Evolutionary conservation across 2,329 filamentous ascomycete genomes (phyloP).

Genomic region (Trichoderma guizhouense): DNA sequence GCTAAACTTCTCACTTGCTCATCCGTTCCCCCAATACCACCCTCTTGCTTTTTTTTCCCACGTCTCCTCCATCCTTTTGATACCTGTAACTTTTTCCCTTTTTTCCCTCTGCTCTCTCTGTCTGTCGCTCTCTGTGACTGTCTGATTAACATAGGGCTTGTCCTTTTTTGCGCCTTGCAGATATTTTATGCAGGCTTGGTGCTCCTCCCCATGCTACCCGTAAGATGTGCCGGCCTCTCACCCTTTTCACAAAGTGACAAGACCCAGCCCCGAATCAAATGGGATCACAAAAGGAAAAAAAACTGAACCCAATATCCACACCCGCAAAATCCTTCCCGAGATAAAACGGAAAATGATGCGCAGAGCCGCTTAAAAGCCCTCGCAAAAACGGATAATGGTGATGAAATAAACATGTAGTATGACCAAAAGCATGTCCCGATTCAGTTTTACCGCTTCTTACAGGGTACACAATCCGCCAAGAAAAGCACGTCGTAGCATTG

Average conservation of each 20-base stretch:
- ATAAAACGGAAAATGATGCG: neutral
- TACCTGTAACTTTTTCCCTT: neutral
- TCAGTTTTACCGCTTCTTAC: neutral
- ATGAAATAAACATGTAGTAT: neutral
- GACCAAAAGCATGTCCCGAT: neutral
- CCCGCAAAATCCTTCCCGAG: neutral
- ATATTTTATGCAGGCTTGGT: neutral
- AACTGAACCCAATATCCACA: neutral
- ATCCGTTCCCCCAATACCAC: neutral
- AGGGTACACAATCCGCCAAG: neutral
- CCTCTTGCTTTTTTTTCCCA: neutral
- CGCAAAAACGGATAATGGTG: neutral
- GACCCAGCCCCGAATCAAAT: neutral
- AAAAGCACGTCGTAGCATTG: neutral
- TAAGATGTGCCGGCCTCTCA: neutral
- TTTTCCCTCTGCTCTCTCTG: neutral
- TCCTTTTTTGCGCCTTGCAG: neutral
- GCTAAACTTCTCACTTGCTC: neutral
- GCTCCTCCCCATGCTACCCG: neutral
- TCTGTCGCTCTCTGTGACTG: neutral
- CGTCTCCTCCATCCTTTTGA: neutral
- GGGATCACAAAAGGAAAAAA: neutral
- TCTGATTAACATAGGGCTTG: neutral
- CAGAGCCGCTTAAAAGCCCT: neutral
- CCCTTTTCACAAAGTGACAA: neutral